phyloP scores from a whole-genome alignment of 805 yeast species.

The Blastobotrys attinorum region DNA sequence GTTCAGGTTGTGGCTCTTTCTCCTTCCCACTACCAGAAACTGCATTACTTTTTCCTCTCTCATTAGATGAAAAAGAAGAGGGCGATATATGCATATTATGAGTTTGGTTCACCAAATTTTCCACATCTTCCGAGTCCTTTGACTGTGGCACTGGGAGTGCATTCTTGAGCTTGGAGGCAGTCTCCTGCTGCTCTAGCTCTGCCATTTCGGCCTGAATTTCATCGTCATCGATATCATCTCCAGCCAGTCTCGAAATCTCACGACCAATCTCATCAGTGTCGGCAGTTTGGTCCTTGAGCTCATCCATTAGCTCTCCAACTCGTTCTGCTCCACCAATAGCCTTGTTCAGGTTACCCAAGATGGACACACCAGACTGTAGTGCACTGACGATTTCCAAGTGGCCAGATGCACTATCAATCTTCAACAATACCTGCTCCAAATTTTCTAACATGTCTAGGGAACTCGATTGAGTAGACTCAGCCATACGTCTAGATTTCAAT shows the following conservation, averaged over 20 bases:
- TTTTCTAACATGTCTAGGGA: slow-evolving; percentile 31
- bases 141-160: slow-evolving; percentile 4
- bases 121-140: slow-evolving; percentile 1
- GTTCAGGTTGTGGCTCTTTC: too few relatives aligned
- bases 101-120: background rate
- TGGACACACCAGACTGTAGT: slow-evolving; percentile 30
- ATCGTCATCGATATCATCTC: slow-evolving; percentile 25
- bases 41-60: too few relatives aligned
- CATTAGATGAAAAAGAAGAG: too few relatives aligned
- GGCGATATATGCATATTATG: too few relatives aligned
- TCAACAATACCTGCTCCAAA: slow-evolving; percentile 32
- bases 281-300: slow-evolving; percentile 32
- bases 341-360: slow-evolving; percentile 33
- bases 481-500: slow-evolving; percentile 30
- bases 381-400: slow-evolving; percentile 34
- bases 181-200: slow-evolving; percentile 26
- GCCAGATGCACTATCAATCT: slow-evolving; percentile 38
- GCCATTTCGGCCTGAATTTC: slow-evolving; percentile 36
- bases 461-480: slow-evolving; percentile 29
- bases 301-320: slow-evolving; percentile 36
- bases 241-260: slow-evolving; percentile 25
- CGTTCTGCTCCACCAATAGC: slow-evolving; percentile 38
- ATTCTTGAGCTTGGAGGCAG: slow-evolving; percentile 8
- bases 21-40: too few relatives aligned
- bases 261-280: slow-evolving; percentile 34